Base-by-base conservation (phyloP, 768 basidiomycete species). In the Gloeopeniophorella convolvens region DNA sequence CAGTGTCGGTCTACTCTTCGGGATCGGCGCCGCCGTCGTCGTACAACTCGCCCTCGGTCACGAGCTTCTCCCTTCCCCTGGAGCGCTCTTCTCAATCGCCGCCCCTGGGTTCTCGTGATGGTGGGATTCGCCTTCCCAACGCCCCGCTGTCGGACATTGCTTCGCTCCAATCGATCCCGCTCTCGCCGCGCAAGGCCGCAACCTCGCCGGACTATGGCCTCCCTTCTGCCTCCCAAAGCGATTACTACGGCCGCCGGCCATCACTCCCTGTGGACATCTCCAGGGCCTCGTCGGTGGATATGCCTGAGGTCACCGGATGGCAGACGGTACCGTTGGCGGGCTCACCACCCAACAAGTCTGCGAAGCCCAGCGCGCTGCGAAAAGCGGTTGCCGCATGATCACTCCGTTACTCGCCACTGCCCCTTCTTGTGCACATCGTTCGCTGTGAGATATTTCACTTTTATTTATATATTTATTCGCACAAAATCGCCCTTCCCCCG, bases 81-180 rank as follows among this genome's bases (percentile, higher is more conserved):
- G 75, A 72, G 33, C 61, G 66, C 39, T 56, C 64, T 59, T 68
- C 70, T 43, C 63, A 65, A 47, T 68, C 65, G 37, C 68, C 65
- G 20, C 66, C 64, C 16, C 52, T 63, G 21, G 41, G 42, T 16
- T 60, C 68, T 2, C 63, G 62, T 26, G 80, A 82, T 50, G 74
- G 73, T 26, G 79, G 78, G 16, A 89, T 89, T 61, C 79, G 85
- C 31, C 76, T 88, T 7, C 86, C 86, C 13, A 84, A 82, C 55
- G 77, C 83, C 7, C 83, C 84, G 1, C 71, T 87, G 31, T 75
- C 78, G 11, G 86, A 87, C 61, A 78, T 88, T 52, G 80, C 81
- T 2, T 77, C 80, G 5, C 65, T 75, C 4, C 63, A 63, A 55
- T 54, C 55, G 3, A 48, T 56, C 45, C 58, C 63, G 4, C 31